These are phyloP conservation scores for Ophiosphaerella narmari DNA, from an alignment of 2,329 filamentous ascomycete genomes.

Conservation along the genomic window DNA sequence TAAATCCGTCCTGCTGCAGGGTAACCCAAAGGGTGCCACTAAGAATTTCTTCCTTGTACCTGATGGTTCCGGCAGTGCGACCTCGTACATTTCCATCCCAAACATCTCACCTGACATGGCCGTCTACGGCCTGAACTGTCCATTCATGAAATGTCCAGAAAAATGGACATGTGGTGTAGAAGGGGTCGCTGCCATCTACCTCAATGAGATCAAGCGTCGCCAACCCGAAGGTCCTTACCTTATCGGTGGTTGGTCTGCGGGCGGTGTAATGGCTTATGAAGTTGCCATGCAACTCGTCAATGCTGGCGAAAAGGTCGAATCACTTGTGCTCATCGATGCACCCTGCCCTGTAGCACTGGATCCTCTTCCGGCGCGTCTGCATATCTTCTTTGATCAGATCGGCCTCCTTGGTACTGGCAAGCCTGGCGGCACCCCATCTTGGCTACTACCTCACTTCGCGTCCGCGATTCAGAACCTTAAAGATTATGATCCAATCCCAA, in stretches of 20 bases:
- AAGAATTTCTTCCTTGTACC: slow-evolving; percentile 60
- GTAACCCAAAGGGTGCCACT: slow-evolving; percentile 60
- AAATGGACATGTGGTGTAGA: slow-evolving; percentile 69
- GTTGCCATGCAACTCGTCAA: slow-evolving; percentile 55
- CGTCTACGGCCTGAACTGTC: slow-evolving; percentile 66
- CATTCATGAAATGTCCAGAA: slow-evolving; percentile 71
- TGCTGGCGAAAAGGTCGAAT: slow-evolving; percentile 55
- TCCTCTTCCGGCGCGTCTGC: slow-evolving; percentile 60
- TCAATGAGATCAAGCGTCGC: slow-evolving; percentile 71
- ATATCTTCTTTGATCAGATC: slow-evolving; percentile 73
- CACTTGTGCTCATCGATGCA: slow-evolving; percentile 58
- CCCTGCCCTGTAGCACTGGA: slow-evolving; percentile 58
- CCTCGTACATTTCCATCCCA: slow-evolving; percentile 68
- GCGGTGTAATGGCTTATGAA: slow-evolving; percentile 60
- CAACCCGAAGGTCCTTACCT: slow-evolving; percentile 67
- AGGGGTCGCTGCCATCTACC: slow-evolving; percentile 67
- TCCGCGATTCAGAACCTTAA: slow-evolving; percentile 70
- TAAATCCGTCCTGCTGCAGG: slow-evolving; percentile 62
- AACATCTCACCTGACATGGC: slow-evolving; percentile 57
- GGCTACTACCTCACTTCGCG: slow-evolving; percentile 75
- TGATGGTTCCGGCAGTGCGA: slow-evolving; percentile 63
- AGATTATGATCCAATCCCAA: slow-evolving; percentile 69
- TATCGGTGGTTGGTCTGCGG: slow-evolving; percentile 61
- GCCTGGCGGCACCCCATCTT: slow-evolving; percentile 66
- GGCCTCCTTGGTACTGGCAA: slow-evolving; percentile 70